Evolutionary conservation across 148 eudicot species (phyloP).

Genomic region (Linanthus parryae): DNA sequence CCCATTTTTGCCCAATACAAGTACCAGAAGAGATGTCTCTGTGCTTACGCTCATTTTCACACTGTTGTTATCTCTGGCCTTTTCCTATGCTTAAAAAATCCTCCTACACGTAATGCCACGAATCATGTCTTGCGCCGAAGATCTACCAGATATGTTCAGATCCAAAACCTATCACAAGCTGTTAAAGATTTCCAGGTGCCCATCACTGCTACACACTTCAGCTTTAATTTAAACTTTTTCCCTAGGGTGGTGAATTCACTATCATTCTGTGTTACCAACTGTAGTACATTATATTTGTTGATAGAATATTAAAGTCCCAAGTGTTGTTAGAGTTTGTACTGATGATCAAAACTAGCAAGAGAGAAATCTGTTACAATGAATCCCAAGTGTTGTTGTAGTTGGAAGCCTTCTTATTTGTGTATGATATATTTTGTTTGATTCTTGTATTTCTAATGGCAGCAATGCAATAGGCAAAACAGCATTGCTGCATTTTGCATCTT

Average conservation of each 20-base stretch:
- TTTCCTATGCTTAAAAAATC: constrained; percentile 22
- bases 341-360: neutral
- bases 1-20: constrained; percentile 47
- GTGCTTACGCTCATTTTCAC: constrained; percentile 18
- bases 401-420: neutral
- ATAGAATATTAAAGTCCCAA: neutral
- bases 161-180: constrained; percentile 6
- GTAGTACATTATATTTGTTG: neutral
- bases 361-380: neutral
- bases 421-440: neutral
- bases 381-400: neutral
- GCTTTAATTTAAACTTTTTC: constrained; percentile 2
- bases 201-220: no score
- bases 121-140: neutral
- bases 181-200: neutral
- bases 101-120: neutral
- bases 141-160: neutral
- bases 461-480: neutral
- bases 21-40: constrained; percentile 13
- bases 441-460: neutral
- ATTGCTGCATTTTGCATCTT: no score
- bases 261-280: constrained; percentile 1
- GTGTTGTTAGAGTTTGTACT: constrained; percentile 16
- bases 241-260: constrained; percentile 9
- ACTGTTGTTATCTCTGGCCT: constrained; percentile 22